Base-by-base conservation (phyloP, 148 eudicot genomes). In the Fagopyrum tataricum region DNA sequence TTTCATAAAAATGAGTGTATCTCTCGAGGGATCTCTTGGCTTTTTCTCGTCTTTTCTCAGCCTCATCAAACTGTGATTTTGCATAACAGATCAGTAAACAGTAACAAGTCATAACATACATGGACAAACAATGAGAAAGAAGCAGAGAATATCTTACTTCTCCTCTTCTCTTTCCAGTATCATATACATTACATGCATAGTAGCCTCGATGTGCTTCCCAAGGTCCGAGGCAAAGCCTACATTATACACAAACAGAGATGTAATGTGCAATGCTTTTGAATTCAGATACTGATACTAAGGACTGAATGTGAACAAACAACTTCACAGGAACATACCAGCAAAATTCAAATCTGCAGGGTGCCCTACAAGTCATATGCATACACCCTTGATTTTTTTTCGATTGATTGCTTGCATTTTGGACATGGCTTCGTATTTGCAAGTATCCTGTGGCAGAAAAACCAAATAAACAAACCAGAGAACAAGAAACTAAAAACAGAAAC, bases 341-440 rank as follows among this genome's bases (percentile, higher is more conserved):
- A 84, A 91, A 91, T 78, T 91, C 92, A 76, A 80, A 91, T 88
- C 85, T 91, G 83, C 97, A 91, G 46, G 97, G 97, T 39, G 94
- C 92, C 13, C 92, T 89, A 84, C 97, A 91, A 42, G 97, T 91
- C 39, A 91, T 87, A 80, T 91, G 97, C 97, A 91, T 91, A 81
- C 97, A 91, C 67, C 97, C 97, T 80, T 89, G 97, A 64, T 89
- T 91, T 80, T 91, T 91, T 91, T 83, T 91, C 95, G 78, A 91
- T 91, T 49, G 97, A 95, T n/a, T 95, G 89, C 82, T 89, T 91
- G 88, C 97, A 91, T 82, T 89, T 91, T n/a, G 97, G 97, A 80
- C 97, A 91, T 73, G 92, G 92, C 81, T 91, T 91, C 77, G 95
- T 89, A 77, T 91, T 89, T 21, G 97, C 97, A 71, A 91, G 82